Base-by-base conservation (phyloP, 2,329 filamentous ascomycete genomes). In the Aspergillus sp. region DNA sequence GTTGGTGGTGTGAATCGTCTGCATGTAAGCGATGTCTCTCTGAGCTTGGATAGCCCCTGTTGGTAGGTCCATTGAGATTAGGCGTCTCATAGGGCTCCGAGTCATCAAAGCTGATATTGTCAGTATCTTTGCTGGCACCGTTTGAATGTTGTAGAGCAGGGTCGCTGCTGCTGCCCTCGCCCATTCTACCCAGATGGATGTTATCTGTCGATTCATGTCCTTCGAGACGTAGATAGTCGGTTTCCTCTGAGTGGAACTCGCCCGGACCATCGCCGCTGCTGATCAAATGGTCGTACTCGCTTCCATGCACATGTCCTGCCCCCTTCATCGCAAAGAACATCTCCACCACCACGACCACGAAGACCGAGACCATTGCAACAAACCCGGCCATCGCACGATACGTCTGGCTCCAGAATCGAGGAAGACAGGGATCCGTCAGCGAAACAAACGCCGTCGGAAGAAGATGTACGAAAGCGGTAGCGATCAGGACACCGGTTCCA, bases 321-420 rank as follows among this genome's bases (percentile, higher is more conserved):
- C 84, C 84, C 65, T 81, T 80, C 49, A 87, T 88, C 0, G 91
- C 91, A 61, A 97, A 86, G 69, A 91, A 91, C 75, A 94, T 96
- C 71, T 97, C 93, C 48, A 97, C 81, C 2, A 85, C 83, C 5
- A 96, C 89, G 3, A 97, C 91, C 3, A 88, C 76, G 54, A 96
- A 79, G n/a, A 90, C 88, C 10, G 88, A 86, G 9, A 86, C 71
- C 88, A 96, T 93, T 51, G 89, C 88, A 44, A 96, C 83, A 45
- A 94, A 79, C 2, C 91, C 91, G 0, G 90, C 85, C 68, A 95
- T 86, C 5, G 89, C 89, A 44, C 80, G 83, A 69, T 94, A 96
- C n/a, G 83, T 82, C 57, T 87, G 66, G 68, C 83, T 93, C 82
- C 92, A 96, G 67, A 91, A 88, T 52, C 81, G 77, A 7, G 91